A percentile compares a stretch with the other conserved stretches of the same genome.
Conservation (phyloP, 2,329 filamentous ascomycete species). For the Microcyclosporella mali region DNA sequence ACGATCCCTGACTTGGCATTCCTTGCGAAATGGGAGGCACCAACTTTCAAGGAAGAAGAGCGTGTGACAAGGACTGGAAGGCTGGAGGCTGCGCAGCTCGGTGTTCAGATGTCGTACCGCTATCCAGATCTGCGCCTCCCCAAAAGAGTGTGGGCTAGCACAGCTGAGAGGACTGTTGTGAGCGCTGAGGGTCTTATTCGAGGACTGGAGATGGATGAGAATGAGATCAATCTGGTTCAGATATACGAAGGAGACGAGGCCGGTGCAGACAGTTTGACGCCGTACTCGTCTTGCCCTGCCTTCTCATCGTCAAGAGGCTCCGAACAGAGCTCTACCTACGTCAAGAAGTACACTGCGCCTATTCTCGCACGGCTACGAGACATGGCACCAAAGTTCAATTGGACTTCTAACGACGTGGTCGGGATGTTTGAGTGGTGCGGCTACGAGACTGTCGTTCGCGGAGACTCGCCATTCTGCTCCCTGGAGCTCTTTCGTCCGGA, state of each 20-base stretch:
- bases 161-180: constrained; percentile 55
- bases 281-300: constrained; percentile 59
- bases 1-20: constrained; percentile 52
- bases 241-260: constrained; percentile 52
- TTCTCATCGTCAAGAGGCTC: constrained; percentile 55
- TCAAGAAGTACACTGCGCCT: constrained; percentile 52
- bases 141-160: constrained; percentile 55
- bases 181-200: constrained; percentile 54
- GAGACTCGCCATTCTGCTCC: constrained; percentile 57
- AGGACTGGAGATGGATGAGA: constrained; percentile 49
- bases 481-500: constrained; percentile 54
- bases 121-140: constrained; percentile 52
- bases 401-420: constrained; percentile 56
- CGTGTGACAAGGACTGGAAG: constrained; percentile 57
- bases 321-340: constrained; percentile 40
- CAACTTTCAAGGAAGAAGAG: constrained; percentile 49
- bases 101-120: constrained; percentile 52
- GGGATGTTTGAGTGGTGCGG: constrained; percentile 66
- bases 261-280: constrained; percentile 57
- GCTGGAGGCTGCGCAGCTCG: constrained; percentile 55
- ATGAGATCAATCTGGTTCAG: constrained; percentile 50
- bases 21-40: constrained; percentile 51
- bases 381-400: constrained; percentile 54
- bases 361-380: constrained; percentile 53
- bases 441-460: constrained; percentile 63